Evolutionary conservation across 2,329 filamentous ascomycete species (phyloP), one percentile per base, ranked within the genome.

Genomic region (Diaporthe humulicola): DNA sequence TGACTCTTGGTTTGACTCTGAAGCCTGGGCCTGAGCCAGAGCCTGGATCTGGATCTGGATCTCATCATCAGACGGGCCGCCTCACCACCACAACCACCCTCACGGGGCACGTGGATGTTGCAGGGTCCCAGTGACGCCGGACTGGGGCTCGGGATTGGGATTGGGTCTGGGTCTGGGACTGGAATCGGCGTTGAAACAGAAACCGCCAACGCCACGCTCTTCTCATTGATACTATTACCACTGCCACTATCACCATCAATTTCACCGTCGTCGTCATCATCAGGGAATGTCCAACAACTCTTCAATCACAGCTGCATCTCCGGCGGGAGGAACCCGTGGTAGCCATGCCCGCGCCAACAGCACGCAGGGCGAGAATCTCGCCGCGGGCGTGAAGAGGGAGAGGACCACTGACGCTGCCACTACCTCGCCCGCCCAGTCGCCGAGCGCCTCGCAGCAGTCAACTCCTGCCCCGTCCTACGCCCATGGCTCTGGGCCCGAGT

Each of bases 291-390:
- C 74, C 45, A 72, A 54, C 52, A 69, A 61, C 33, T 60, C 72
- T 15, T 75, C 74, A 40, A 75, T 75, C 56, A 72, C 72, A 28
- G 74, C 74, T 52, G 67, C 72, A 50, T 74, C 74, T 52, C 58
- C 74, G 19, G 67, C 66, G 69, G 57, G 45, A 30, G 70, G 70
- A 12, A 72, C 70, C 36, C 70, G 70, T 50, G 64, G 33, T 64
- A 72, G 70, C 70, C 70, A 64, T 72, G 70, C 57, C 57, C 70
- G 70, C n/a, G 70, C 57, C n/a, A 54, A 72, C 48, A 72, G 70
- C 57, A 30, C 70, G 14, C 57, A 52, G 14, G 70, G 57, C 70
- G 70, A 72, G 28, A 17, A 57, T 28, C 15, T 70, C 33, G 33
- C 30, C 60, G n/a, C 67, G 12, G 74, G 70, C 19, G 22, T 70